Conservation (phyloP, 345 rosid species). For the Euclidium syriacum region DNA sequence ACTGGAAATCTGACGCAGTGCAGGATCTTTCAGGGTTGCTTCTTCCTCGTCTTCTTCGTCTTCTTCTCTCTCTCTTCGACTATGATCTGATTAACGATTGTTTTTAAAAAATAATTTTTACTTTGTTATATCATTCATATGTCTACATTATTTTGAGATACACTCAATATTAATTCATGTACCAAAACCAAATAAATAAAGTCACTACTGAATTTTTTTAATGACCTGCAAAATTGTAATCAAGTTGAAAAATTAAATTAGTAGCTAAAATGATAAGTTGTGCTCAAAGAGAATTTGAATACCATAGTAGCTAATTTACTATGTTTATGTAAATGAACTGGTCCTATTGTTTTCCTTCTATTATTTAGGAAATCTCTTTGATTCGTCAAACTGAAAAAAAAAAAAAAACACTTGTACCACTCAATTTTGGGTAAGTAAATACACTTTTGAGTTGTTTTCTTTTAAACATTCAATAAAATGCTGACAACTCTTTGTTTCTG, state of each 20-base stretch:
- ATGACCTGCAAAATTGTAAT: not conserved
- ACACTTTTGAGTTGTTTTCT: not conserved
- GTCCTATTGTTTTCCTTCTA: not conserved
- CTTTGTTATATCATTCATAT: conserved; percentile 1
- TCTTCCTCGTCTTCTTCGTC: conserved; percentile 5
- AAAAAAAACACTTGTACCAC: conserved; percentile 13
- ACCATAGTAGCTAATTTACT: too few species aligned
- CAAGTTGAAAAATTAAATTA: not conserved
- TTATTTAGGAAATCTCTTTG: not conserved
- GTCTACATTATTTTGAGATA: not conserved
- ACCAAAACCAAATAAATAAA: not conserved
- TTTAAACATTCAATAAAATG: not conserved
- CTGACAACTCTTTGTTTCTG: not conserved
- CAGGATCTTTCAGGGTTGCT: conserved; percentile 21
- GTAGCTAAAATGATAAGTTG: not conserved
- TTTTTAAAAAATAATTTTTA: not conserved
- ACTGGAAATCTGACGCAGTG: conserved; percentile 16
- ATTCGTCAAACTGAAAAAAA: conserved; percentile 12
- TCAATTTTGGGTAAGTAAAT: not conserved
- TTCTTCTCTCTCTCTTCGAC: conserved; percentile 16
- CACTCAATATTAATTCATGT: not conserved
- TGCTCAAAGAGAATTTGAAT: not conserved
- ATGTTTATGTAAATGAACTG: not conserved
- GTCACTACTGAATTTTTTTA: not conserved
- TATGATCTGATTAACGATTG: conserved; percentile 14